phyloP scores from a whole-genome alignment of 2,329 filamentous ascomycete genomes.

The Emergomyces orientalis region DNA sequence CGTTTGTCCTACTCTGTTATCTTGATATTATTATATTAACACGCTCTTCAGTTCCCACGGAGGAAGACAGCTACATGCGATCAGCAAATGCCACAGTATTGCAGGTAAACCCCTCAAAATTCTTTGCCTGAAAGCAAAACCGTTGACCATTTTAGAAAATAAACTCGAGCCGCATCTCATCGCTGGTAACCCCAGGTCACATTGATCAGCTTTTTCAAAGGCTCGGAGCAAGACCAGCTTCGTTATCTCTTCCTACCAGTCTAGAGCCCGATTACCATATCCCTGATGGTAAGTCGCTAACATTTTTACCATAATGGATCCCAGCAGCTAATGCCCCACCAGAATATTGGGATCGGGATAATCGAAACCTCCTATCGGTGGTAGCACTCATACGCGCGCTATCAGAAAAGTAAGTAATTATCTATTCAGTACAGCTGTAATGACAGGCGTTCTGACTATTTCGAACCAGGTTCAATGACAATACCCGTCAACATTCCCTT shows the following conservation, averaged over 20 bases:
- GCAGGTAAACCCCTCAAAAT: constrained; percentile 33
- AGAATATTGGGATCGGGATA: constrained; percentile 12
- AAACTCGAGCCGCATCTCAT: constrained; percentile 23
- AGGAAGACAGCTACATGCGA: constrained; percentile 48
- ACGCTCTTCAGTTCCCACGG: constrained; percentile 39
- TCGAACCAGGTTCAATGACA: constrained; percentile 24
- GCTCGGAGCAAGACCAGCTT: constrained; percentile 47
- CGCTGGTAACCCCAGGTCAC: constrained; percentile 30
- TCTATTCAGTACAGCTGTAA: background rate
- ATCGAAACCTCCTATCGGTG: constrained; percentile 25
- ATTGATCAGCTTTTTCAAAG: constrained; percentile 47
- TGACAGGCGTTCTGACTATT: constrained; percentile 1
- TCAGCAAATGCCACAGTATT: constrained; percentile 52
- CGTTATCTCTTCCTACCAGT: constrained; percentile 29
- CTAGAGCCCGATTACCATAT: constrained; percentile 22
- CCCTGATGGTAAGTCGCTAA: constrained; percentile 16
- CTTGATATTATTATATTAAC: background rate
- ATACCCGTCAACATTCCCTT: constrained; percentile 26
- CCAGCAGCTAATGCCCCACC: constrained; percentile 11
- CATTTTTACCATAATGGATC: background rate
- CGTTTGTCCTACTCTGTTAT: constrained; percentile 9
- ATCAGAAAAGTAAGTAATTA: constrained; percentile 22
- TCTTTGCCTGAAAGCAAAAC: background rate
- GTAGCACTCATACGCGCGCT: constrained; percentile 26
- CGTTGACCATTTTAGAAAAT: constrained; percentile 22